A percentile compares a stretch with the other conserved stretches of the same genome.
Evolutionary conservation across 2,329 filamentous ascomycete species (phyloP).

Genomic region (Beauveria brongniartii): DNA sequence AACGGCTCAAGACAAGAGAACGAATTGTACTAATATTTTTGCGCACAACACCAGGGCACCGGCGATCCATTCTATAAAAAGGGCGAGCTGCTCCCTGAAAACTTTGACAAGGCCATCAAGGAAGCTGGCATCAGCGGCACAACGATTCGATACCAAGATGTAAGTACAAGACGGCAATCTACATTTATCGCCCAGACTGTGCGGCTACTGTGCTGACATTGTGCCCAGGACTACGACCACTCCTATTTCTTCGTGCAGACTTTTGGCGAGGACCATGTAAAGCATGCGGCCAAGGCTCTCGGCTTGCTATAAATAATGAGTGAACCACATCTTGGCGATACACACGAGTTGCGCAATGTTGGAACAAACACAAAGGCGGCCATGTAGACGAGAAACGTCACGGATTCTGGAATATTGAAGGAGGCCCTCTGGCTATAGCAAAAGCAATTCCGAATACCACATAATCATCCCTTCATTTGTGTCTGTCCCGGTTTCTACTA

Average conservation of each 20-base stretch:
- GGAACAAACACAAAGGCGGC: not conserved
- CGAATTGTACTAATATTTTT: not conserved
- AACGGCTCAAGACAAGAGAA: not conserved
- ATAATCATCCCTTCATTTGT: not conserved
- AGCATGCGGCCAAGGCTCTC: constrained; percentile 83
- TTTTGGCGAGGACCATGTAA: constrained; percentile 84
- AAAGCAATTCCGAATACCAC: not conserved
- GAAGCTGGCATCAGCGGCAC: constrained; percentile 66
- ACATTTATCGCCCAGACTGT: not conserved
- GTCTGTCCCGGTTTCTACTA: not conserved
- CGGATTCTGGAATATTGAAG: not conserved
- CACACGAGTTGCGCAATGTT: not conserved
- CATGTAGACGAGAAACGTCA: not conserved
- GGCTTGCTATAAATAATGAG: constrained; percentile 19
- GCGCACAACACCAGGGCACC: constrained; percentile 54
- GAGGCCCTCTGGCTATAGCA: not conserved
- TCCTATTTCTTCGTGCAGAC: constrained; percentile 94
- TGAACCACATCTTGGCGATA: not conserved
- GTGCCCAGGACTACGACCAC: constrained; percentile 73
- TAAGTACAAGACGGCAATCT: constrained; percentile 26
- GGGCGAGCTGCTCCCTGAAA: constrained; percentile 86
- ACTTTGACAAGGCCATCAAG: constrained; percentile 73
- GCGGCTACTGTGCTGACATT: not conserved
- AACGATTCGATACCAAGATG: constrained; percentile 72
- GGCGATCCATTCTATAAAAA: constrained; percentile 97